Percentiles rank a stretch among this genome's conserved stretches.
phyloP scores from a whole-genome alignment of 2,329 filamentous ascomycete genomes.

The Pseudogymnoascus sp. region DNA sequence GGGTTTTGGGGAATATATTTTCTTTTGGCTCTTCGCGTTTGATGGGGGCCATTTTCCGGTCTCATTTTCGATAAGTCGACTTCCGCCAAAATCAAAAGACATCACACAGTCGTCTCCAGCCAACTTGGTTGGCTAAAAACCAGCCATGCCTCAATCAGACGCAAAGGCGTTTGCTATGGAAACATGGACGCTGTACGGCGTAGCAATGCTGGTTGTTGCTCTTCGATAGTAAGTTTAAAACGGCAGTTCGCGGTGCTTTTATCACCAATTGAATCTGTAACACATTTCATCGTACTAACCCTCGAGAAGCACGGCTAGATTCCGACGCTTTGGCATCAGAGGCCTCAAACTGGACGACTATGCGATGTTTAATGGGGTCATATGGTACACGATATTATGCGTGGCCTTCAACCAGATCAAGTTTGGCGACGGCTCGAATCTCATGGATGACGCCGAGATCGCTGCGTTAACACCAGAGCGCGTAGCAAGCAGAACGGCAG shows the following conservation, averaged over 20 bases:
- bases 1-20: background rate
- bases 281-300: conserved; percentile 11
- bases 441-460: conserved; percentile 36
- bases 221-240: conserved; percentile 17
- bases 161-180: conserved; percentile 15
- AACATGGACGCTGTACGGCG: conserved; percentile 20
- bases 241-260: conserved; percentile 23
- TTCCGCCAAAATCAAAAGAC: background rate
- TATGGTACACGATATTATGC: conserved; percentile 41
- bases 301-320: conserved; percentile 30
- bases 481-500: conserved; percentile 31
- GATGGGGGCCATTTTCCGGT: background rate
- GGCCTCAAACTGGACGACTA: conserved; percentile 39
- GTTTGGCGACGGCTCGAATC: conserved; percentile 40
- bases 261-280: conserved; percentile 27
- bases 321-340: conserved; percentile 34
- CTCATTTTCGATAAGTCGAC: background rate
- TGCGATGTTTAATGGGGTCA: conserved; percentile 36
- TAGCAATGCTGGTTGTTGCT: conserved; percentile 18
- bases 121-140: background rate
- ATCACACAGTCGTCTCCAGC: background rate
- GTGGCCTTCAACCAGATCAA: conserved; percentile 39
- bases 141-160: background rate
- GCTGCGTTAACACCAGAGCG: conserved; percentile 33
- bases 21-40: background rate